phyloP scores from a whole-genome alignment of 2,329 filamentous ascomycete species.

The Sporothrix variecibatus region DNA sequence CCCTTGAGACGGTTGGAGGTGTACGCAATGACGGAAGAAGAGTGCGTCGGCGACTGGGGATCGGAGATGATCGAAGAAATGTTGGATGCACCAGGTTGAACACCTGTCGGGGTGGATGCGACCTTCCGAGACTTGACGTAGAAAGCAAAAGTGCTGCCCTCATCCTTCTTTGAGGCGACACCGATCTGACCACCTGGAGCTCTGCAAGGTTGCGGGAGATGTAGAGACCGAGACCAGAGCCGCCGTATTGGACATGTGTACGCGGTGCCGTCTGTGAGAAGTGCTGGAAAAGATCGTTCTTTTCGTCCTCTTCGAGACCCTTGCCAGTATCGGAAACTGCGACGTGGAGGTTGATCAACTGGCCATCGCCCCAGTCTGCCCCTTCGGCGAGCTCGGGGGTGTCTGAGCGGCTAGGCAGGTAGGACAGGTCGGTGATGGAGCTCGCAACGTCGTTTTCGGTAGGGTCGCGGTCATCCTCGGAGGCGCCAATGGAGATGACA shows the following conservation, averaged over 20 bases:
- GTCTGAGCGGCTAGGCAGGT: constrained; percentile 47
- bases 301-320: constrained; percentile 69
- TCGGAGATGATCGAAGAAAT: constrained; percentile 38
- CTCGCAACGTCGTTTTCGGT: not conserved
- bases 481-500: constrained; percentile 65
- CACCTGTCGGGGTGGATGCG: constrained; percentile 22
- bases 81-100: constrained; percentile 21
- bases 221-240: constrained; percentile 74
- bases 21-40: constrained; percentile 9
- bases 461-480: constrained; percentile 37
- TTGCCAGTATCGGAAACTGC: constrained; percentile 72
- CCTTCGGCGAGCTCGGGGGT: constrained; percentile 40
- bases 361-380: constrained; percentile 70
- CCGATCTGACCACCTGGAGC: constrained; percentile 76
- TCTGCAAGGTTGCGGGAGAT: constrained; percentile 76
- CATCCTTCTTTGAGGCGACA: constrained; percentile 65
- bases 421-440: constrained; percentile 46
- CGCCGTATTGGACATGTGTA: constrained; percentile 77
- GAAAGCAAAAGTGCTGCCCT: constrained; percentile 75
- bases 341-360: constrained; percentile 71
- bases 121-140: constrained; percentile 68
- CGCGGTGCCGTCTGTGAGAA: constrained; percentile 75
- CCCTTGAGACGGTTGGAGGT: not conserved
- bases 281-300: constrained; percentile 72
- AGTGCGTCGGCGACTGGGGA: constrained; percentile 30